These are phyloP conservation scores for Eutrema japonicum DNA, from an alignment of 345 rosid species.

Conservation along the genomic window DNA sequence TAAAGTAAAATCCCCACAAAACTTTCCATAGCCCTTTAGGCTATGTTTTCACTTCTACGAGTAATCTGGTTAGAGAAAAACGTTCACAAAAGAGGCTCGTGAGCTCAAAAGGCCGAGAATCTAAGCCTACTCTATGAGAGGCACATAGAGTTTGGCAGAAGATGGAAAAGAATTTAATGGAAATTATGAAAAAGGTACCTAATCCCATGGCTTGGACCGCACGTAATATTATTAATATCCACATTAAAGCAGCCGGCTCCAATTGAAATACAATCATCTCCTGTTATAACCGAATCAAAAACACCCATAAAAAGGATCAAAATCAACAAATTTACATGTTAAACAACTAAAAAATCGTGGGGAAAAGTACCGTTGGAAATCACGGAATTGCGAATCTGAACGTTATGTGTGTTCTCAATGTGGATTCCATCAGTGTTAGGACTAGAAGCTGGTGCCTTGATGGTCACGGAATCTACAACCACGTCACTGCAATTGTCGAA, in stretches of 20 bases:
- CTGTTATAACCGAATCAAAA: slow-evolving; percentile 40
- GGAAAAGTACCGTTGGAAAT: slow-evolving; percentile 64
- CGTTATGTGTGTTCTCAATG: slow-evolving; percentile 62
- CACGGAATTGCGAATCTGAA: slow-evolving; percentile 67
- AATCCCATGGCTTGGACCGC: slow-evolving; percentile 96
- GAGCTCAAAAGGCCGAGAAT: slow-evolving; percentile 2
- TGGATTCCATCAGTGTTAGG: slow-evolving; percentile 95
- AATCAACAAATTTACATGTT: neutral
- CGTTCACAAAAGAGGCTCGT: neutral
- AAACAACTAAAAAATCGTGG: neutral
- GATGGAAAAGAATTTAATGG: neutral
- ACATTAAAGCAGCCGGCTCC: slow-evolving; percentile 79
- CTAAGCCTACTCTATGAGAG: slow-evolving; percentile 18
- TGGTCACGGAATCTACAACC: slow-evolving; percentile 50
- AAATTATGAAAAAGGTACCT: slow-evolving; percentile 52
- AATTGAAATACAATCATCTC: slow-evolving; percentile 88
- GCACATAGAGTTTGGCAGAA: slow-evolving; percentile 36
- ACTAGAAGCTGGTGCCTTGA: slow-evolving; percentile 72
- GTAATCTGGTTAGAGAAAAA: neutral
- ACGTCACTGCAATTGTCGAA: slow-evolving; percentile 59
- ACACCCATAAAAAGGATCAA: neutral
- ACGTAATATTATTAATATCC: slow-evolving; percentile 73
- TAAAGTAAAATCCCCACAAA: neutral
- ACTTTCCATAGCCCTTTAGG: neutral
- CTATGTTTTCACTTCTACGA: neutral